phyloP scores from a whole-genome alignment of 1,284 basidiomycete species.

The Xerocomus tenax region DNA sequence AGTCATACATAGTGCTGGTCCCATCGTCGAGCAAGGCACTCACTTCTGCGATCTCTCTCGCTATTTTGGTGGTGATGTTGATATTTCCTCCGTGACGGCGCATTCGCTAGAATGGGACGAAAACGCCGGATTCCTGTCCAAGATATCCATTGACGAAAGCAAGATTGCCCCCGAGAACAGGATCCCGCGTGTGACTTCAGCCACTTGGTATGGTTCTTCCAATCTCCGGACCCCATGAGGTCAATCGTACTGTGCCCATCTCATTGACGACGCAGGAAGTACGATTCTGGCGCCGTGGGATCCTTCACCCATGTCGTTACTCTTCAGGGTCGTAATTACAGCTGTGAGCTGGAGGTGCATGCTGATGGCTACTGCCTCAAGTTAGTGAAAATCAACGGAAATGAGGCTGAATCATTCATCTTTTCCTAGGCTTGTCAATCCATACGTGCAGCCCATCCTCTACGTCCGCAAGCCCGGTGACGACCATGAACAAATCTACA shows the following conservation, averaged over 20 bases:
- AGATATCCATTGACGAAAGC: slow-evolving; percentile 73
- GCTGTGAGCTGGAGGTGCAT: slow-evolving; percentile 86
- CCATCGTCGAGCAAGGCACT: slow-evolving; percentile 94
- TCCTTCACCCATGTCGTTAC: slow-evolving; percentile 82
- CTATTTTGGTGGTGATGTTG: slow-evolving; percentile 97
- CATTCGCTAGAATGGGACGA: slow-evolving; percentile 90
- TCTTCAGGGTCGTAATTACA: slow-evolving; percentile 85
- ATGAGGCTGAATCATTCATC: slow-evolving; percentile 9
- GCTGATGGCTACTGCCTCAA: slow-evolving; percentile 82
- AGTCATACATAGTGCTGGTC: slow-evolving; percentile 55
- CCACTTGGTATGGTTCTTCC: slow-evolving; percentile 52
- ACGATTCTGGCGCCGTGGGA: slow-evolving; percentile 85
- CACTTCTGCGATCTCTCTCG: slow-evolving; percentile 87
- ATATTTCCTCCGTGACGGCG: slow-evolving; percentile 74
- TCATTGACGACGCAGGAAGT: slow-evolving; percentile 58
- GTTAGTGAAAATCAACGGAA: slow-evolving; percentile 33
- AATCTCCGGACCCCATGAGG: slow-evolving; percentile 19
- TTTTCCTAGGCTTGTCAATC: slow-evolving; percentile 68
- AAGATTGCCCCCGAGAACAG: slow-evolving; percentile 72
- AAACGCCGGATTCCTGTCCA: slow-evolving; percentile 77
- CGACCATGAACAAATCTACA: slow-evolving; percentile 71
- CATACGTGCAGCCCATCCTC: slow-evolving; percentile 76
- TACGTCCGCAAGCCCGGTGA: slow-evolving; percentile 79
- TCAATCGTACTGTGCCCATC: slow-evolving; percentile 10
- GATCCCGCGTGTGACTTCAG: slow-evolving; percentile 72